A percentile compares a stretch with the other conserved stretches of the same genome.
These are phyloP conservation scores for Nigrospora oryzae DNA, from an alignment of 2,329 filamentous ascomycete genomes.

Conservation along the genomic window DNA sequence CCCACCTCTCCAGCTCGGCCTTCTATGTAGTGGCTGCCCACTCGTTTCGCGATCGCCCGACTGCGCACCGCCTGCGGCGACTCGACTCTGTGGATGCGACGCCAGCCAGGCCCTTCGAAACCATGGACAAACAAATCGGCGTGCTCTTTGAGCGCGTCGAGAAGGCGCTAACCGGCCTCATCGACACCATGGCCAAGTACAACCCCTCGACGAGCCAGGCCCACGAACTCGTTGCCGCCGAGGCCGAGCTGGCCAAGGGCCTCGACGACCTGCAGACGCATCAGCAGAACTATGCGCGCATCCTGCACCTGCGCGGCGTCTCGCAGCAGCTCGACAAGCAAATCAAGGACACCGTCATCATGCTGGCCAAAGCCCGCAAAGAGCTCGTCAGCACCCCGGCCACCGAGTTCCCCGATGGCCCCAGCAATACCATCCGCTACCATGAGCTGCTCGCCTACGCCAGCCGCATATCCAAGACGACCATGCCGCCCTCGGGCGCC, in stretches of 20 bases:
- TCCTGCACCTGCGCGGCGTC: conserved; percentile 59
- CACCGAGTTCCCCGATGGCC: conserved; percentile 42
- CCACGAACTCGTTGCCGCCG: conserved; percentile 61
- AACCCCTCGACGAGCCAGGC: conserved; percentile 64
- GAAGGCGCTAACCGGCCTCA: conserved; percentile 57
- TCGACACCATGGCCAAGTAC: conserved; percentile 76
- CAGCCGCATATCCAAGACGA: conserved; percentile 71
- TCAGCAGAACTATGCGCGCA: conserved; percentile 64
- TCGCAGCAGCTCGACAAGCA: conserved; percentile 60
- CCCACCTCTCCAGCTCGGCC: too few relatives aligned
- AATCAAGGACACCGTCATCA: conserved; percentile 61
- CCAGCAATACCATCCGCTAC: conserved; percentile 54
- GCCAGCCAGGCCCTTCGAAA: too few relatives aligned
- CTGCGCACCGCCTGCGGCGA: too few relatives aligned
- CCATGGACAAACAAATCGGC: conserved; percentile 53
- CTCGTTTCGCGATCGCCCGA: too few relatives aligned
- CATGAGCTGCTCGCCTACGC: conserved; percentile 70
- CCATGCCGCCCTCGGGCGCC: conserved; percentile 54
- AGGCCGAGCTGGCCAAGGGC: conserved; percentile 57
- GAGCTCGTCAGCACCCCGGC: conserved; percentile 59
- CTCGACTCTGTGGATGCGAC: too few relatives aligned
- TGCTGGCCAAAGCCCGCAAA: conserved; percentile 64
- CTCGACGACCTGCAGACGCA: conserved; percentile 64
- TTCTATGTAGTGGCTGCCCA: too few relatives aligned
- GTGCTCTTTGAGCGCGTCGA: conserved; percentile 58